Conservation (phyloP, 2,329 filamentous ascomycete genomes). For the Fusarium sp. region DNA sequence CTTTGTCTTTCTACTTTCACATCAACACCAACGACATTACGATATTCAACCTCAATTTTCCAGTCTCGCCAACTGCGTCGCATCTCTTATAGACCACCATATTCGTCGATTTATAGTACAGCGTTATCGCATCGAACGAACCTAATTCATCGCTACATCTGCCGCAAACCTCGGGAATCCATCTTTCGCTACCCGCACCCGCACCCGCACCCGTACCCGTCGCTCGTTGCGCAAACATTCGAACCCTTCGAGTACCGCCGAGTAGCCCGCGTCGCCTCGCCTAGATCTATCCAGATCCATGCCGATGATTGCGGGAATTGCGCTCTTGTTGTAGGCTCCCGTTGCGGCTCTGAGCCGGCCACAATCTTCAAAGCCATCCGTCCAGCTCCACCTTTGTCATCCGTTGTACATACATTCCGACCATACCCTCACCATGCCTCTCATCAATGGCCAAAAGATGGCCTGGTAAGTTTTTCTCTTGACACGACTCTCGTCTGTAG, state of each 20-base stretch:
- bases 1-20: constrained; percentile 30
- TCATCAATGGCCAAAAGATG: constrained; percentile 80
- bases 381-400: constrained; percentile 33
- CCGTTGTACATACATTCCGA: constrained; percentile 33
- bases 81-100: neutral
- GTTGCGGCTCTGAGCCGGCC: constrained; percentile 40
- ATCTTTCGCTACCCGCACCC: constrained; percentile 4
- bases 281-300: constrained; percentile 30
- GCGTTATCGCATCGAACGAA: neutral
- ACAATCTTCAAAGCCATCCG: constrained; percentile 22
- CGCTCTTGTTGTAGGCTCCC: constrained; percentile 29
- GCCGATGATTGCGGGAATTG: constrained; percentile 28
- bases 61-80: neutral
- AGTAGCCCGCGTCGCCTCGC: constrained; percentile 21
- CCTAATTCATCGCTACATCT: constrained; percentile 16
- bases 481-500: neutral
- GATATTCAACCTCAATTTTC: constrained; percentile 1
- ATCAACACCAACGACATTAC: constrained; percentile 10
- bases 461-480: constrained; percentile 72
- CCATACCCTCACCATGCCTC: constrained; percentile 67
- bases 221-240: constrained; percentile 30
- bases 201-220: constrained; percentile 4
- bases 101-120: neutral
- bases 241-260: constrained; percentile 23
- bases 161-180: constrained; percentile 19